A percentile compares a stretch with the other conserved stretches of the same genome.
Evolutionary conservation across 352 stramenopile genomes (phyloP).

Genomic region (Pythium aquatile): DNA sequence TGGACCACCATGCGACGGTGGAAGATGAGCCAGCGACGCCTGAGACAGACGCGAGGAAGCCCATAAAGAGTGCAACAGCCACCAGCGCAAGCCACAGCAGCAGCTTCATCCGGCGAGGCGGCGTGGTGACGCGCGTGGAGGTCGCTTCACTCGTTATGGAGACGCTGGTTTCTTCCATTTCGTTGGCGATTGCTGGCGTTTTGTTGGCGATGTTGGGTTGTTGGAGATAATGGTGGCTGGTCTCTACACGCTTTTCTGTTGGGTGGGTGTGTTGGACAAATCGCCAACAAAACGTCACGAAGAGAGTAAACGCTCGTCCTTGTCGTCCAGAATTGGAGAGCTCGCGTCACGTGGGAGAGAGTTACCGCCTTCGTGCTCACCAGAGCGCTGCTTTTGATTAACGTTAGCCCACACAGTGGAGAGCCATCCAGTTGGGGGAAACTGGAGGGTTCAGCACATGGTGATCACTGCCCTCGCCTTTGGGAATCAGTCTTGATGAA

Average conservation of each 20-base stretch:
- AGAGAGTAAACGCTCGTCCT: too few relatives aligned
- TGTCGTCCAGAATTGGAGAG: too few relatives aligned
- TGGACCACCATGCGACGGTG: constrained; percentile 10
- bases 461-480: neutral
- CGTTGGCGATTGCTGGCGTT: neutral
- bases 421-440: neutral
- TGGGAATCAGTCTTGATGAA: neutral
- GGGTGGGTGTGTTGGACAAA: neutral
- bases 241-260: neutral
- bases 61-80: constrained; percentile 1
- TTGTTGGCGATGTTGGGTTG: neutral
- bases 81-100: constrained; percentile 3
- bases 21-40: constrained; percentile 3
- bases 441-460: neutral
- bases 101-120: neutral
- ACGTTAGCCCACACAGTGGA: neutral
- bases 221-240: neutral
- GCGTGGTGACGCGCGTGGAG: neutral
- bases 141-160: neutral
- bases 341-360: too few relatives aligned
- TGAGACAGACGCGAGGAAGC: constrained; percentile 1
- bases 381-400: too few relatives aligned
- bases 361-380: too few relatives aligned
- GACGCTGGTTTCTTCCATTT: neutral
- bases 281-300: neutral